Conservation (phyloP, 129 eudicot species). For the Gnaphalium uliginosum region DNA sequence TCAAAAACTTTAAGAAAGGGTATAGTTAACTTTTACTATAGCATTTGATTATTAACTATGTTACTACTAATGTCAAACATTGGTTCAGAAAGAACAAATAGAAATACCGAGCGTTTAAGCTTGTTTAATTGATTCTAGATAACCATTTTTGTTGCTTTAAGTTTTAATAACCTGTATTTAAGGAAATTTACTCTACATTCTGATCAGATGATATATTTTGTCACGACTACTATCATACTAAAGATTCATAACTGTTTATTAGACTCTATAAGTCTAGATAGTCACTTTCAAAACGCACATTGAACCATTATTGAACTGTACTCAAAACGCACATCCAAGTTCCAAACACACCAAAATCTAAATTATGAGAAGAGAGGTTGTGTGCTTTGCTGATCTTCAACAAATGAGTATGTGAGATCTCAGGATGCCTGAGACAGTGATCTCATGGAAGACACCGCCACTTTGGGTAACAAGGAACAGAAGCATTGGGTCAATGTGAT, state of each 20-base stretch:
- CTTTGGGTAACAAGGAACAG: constrained; percentile 51
- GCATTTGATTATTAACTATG: not conserved
- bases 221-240: no score
- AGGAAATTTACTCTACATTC: not conserved
- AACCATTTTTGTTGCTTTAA: not conserved
- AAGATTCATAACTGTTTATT: no score
- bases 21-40: not conserved
- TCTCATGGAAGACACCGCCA: constrained; percentile 49
- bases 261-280: no score
- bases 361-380: not conserved
- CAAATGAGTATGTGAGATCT: constrained; percentile 54
- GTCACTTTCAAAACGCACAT: no score
- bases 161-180: not conserved
- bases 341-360: not conserved
- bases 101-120: not conserved
- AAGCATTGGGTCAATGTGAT: constrained; percentile 59
- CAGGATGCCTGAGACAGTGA: constrained; percentile 50
- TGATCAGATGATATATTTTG: not conserved
- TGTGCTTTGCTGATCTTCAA: constrained; percentile 67
- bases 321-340: not conserved
- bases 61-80: not conserved
- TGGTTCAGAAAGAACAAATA: not conserved
- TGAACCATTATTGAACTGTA: not conserved
- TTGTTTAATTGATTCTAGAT: not conserved
- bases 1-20: not conserved